Conservation (phyloP, 352 stramenopile genomes). For the Thalassiosira hispida region DNA sequence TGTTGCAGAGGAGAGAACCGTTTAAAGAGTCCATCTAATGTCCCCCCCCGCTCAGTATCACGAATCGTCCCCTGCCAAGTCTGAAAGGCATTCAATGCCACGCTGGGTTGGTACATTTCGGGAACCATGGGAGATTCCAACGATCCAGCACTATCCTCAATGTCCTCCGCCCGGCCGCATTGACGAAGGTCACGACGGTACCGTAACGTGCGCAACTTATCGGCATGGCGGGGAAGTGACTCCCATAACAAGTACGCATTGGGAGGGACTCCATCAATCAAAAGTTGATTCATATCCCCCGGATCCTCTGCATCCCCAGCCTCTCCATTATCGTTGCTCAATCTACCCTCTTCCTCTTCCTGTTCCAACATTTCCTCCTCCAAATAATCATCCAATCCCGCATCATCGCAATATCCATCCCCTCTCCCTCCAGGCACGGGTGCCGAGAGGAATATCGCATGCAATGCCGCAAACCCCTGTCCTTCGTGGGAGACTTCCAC, state of each 20-base stretch:
- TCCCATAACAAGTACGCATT: constrained; percentile 38
- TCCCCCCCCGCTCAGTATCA: not conserved
- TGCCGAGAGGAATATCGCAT: constrained; percentile 61
- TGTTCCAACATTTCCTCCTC: constrained; percentile 50
- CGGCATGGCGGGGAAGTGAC: constrained; percentile 14
- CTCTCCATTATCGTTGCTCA: not conserved
- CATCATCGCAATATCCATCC: constrained; percentile 53
- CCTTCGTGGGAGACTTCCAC: constrained; percentile 25
- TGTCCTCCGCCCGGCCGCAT: not conserved
- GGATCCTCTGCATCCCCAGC: constrained; percentile 3
- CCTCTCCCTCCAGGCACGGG: constrained; percentile 66
- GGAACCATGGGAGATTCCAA: constrained; percentile 12
- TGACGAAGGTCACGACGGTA: constrained; percentile 15
- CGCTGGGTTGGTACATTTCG: constrained; percentile 28
- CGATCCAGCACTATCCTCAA: not conserved
- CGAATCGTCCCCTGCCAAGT: constrained; percentile 38
- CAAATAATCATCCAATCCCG: constrained; percentile 52
- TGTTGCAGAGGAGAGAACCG: constrained; percentile 41
- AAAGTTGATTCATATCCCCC: constrained; percentile 13
- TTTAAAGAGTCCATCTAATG: constrained; percentile 14
- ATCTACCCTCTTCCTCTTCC: constrained; percentile 3
- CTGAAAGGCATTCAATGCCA: constrained; percentile 28
- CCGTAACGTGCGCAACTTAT: constrained; percentile 20
- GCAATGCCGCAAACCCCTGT: constrained; percentile 57
- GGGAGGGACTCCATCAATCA: constrained; percentile 22